phyloP scores from a whole-genome alignment of 306 rosid species.

The Cucumis melo region DNA sequence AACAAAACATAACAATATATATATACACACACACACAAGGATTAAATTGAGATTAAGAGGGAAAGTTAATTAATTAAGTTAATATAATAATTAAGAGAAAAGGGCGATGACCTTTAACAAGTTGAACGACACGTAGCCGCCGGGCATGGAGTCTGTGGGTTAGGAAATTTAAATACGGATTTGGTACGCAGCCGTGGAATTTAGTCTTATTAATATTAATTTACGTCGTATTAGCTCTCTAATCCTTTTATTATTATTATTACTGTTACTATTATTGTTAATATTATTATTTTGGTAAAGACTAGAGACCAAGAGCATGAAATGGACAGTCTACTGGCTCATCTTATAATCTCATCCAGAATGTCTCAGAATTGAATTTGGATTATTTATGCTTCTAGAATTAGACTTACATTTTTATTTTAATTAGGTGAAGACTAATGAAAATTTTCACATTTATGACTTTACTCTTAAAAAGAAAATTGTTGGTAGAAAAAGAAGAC shows the following conservation, averaged over 20 bases:
- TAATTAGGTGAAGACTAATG: not conserved
- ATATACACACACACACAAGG: no score
- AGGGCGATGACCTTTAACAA: not conserved
- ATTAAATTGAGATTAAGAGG: no score
- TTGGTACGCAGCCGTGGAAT: not conserved
- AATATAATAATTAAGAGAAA: not conserved
- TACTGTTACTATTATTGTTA: no score
- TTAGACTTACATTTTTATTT: not conserved
- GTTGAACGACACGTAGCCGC: not conserved
- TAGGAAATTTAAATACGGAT: not conserved
- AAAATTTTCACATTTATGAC: no score
- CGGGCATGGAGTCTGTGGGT: not conserved
- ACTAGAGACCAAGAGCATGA: not conserved
- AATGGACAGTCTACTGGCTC: not conserved
- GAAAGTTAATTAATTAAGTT: no score
- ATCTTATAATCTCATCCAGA: not conserved
- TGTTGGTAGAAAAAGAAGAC: no score
- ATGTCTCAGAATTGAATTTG: not conserved
- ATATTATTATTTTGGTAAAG: not conserved
- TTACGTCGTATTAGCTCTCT: not conserved
- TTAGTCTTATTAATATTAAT: not conserved
- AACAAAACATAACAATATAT: no score
- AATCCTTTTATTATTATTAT: not conserved
- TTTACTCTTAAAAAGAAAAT: no score
- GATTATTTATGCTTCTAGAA: not conserved